Percentiles rank a stretch among this genome's conserved stretches.
phyloP scores from a whole-genome alignment of 345 rosid species.

The Eucalyptus erythrocorys region DNA sequence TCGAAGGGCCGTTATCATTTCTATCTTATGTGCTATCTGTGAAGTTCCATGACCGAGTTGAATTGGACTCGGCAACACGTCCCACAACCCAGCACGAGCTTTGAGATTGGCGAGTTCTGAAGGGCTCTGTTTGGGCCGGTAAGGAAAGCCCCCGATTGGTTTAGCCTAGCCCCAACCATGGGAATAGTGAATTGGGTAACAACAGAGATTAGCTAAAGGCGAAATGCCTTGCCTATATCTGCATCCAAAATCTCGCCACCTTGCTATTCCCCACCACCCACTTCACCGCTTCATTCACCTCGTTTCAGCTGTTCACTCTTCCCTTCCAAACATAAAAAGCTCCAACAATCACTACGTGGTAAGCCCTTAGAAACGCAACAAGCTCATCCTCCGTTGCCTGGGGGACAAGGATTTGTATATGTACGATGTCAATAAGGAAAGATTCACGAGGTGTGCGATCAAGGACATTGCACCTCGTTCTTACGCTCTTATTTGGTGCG shows the following conservation, averaged over 20 bases:
- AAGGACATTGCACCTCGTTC: neutral
- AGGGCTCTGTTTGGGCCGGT: neutral
- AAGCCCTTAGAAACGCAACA: neutral
- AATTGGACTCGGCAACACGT: neutral
- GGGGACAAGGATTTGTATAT: neutral
- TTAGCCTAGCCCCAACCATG: neutral
- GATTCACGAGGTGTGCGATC: neutral
- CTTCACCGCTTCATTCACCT: rapidly evolving
- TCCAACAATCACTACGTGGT: neutral
- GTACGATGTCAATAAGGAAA: neutral
- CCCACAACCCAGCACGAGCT: neutral
- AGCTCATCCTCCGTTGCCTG: neutral
- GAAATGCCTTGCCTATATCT: too few species aligned
- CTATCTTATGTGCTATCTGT: neutral
- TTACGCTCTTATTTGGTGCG: neutral
- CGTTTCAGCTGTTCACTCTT: too few species aligned
- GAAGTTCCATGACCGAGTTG: neutral
- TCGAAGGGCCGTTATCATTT: neutral
- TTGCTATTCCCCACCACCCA: too few species aligned
- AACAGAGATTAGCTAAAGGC: too few species aligned
- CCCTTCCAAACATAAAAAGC: too few species aligned
- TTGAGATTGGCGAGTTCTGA: neutral
- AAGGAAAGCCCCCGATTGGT: neutral
- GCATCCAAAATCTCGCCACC: too few species aligned
- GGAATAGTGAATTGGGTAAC: too few species aligned